Conservation (phyloP, 1,139 yeast genomes). For the Suhomyces taliae region DNA sequence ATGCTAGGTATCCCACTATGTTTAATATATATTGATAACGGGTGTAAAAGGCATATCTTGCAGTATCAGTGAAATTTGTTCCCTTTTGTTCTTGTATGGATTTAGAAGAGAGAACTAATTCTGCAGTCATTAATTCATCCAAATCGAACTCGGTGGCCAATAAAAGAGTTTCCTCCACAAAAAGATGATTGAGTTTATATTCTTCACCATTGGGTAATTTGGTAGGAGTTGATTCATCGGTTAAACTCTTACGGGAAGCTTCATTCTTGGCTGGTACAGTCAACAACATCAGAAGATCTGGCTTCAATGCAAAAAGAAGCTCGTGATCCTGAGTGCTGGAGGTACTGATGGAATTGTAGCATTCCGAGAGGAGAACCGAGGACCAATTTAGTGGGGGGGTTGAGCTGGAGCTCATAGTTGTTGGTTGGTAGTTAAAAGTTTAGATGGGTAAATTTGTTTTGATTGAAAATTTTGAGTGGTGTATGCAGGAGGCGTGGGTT, state of each 20-base stretch:
- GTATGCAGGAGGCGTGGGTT: slow-evolving; percentile 3
- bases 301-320: slow-evolving; percentile 28
- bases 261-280: slow-evolving; percentile 54
- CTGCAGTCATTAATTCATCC: slow-evolving; percentile 40
- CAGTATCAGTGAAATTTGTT: slow-evolving; percentile 60
- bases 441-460: not conserved
- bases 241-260: slow-evolving; percentile 50
- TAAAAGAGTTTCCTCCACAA: slow-evolving; percentile 57
- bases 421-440: not conserved
- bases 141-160: slow-evolving; percentile 45
- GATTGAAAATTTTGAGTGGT: slow-evolving; percentile 11
- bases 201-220: slow-evolving; percentile 57
- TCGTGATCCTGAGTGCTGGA: slow-evolving; percentile 28
- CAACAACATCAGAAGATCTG: slow-evolving; percentile 52
- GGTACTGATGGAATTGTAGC: slow-evolving; percentile 37
- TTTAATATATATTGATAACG: slow-evolving; percentile 73
- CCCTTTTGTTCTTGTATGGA: slow-evolving; percentile 49
- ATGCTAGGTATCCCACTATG: slow-evolving; percentile 58
- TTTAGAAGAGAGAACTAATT: slow-evolving; percentile 41
- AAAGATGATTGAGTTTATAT: slow-evolving; percentile 61
- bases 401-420: slow-evolving; percentile 9
- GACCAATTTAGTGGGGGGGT: slow-evolving; percentile 30
- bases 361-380: slow-evolving; percentile 32
- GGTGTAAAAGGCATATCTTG: slow-evolving; percentile 66
- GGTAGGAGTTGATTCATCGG: slow-evolving; percentile 51